phyloP scores from a whole-genome alignment of 257 asterid species.

The Ehretia macrophylla region DNA sequence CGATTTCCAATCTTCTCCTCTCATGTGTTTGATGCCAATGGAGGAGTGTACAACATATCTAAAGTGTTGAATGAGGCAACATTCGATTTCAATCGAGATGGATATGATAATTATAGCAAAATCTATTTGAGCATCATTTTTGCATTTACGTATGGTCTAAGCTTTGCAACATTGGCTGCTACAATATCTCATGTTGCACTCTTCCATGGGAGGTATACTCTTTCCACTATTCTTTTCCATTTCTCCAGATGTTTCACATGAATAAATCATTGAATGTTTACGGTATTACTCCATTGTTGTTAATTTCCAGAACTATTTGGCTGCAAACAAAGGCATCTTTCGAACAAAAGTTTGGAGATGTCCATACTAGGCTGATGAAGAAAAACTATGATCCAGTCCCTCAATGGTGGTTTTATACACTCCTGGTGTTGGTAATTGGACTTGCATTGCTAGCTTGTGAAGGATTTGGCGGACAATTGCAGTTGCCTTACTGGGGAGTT shows the following conservation, averaged over 20 bases:
- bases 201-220: slow-evolving; percentile 54
- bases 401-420: slow-evolving; percentile 65
- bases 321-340: slow-evolving; percentile 51
- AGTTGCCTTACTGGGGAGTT: slow-evolving; percentile 73
- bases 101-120: slow-evolving; percentile 53
- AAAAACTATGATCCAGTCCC: slow-evolving; percentile 60
- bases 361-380: slow-evolving; percentile 65
- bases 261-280: no score
- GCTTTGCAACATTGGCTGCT: slow-evolving; percentile 56
- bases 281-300: background rate
- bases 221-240: background rate
- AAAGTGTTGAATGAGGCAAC: slow-evolving; percentile 26
- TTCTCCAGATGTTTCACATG: no score
- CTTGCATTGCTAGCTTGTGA: slow-evolving; percentile 44
- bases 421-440: slow-evolving; percentile 32
- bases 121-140: slow-evolving; percentile 53
- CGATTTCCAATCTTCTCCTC: slow-evolving; percentile 52
- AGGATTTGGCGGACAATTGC: slow-evolving; percentile 49
- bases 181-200: slow-evolving; percentile 60
- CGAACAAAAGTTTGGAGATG: slow-evolving; percentile 47
- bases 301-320: slow-evolving; percentile 50
- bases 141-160: slow-evolving; percentile 43
- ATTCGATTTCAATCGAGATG: slow-evolving; percentile 39
- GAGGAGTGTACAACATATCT: slow-evolving; percentile 42
- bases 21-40: slow-evolving; percentile 49